Evolutionary conservation across 169 alveolate genomes (phyloP).

Genomic region (Cryptosporidium tyzzeri): DNA sequence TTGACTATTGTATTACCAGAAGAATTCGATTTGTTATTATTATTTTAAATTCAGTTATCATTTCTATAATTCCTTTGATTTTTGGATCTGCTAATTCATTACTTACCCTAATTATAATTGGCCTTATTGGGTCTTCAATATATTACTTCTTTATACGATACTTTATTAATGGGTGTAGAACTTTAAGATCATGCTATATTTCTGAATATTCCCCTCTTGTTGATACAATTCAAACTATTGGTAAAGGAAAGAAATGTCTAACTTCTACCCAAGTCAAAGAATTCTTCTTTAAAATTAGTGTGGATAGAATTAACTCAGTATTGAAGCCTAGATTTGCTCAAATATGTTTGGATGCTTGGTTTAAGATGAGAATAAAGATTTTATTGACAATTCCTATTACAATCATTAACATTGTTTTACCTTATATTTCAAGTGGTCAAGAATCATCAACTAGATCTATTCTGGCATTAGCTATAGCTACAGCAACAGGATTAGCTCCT

Average conservation of each 20-base stretch:
- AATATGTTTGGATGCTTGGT: constrained; percentile 54
- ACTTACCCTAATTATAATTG: neutral
- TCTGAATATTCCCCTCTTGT: constrained; percentile 65
- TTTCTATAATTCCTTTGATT: constrained; percentile 42
- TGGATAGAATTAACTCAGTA: constrained; percentile 12
- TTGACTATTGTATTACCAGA: constrained; percentile 71
- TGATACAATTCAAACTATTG: constrained; percentile 68
- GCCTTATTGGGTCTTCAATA: constrained; percentile 4
- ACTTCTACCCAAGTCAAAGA: neutral
- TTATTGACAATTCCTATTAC: constrained; percentile 36
- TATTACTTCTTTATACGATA: constrained; percentile 22
- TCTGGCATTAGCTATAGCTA: constrained; percentile 49
- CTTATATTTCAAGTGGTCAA: constrained; percentile 18
- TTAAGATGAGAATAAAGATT: constrained; percentile 61
- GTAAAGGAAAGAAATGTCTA: constrained; percentile 51
- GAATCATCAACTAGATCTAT: constrained; percentile 40
- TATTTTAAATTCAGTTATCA: constrained; percentile 24
- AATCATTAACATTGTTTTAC: constrained; percentile 1
- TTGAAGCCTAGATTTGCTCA: constrained; percentile 48
- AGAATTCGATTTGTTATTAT: constrained; percentile 47
- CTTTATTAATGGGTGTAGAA: constrained; percentile 59
- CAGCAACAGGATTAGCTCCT: constrained; percentile 34
- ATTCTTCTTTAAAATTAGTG: constrained; percentile 29
- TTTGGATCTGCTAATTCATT: constrained; percentile 26
- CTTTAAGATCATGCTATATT: constrained; percentile 45